Percentiles rank a stretch among this genome's conserved stretches.
Evolutionary conservation across 768 basidiomycete species (phyloP).

Genomic region (Gloeopeniophorella convolvens): DNA sequence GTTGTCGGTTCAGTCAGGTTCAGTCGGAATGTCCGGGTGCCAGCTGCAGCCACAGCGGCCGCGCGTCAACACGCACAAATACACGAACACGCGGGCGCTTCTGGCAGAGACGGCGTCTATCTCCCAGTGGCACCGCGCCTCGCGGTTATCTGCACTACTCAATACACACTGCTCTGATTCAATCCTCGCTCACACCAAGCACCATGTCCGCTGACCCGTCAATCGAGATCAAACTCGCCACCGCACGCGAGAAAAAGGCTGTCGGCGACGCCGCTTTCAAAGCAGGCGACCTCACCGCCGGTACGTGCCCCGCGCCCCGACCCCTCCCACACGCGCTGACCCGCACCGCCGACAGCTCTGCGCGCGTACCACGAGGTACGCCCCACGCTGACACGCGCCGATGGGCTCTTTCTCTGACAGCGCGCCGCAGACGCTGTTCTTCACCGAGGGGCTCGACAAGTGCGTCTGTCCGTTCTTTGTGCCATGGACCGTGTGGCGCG

Average conservation of each 20-base stretch:
- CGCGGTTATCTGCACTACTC: neutral
- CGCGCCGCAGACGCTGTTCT: constrained; percentile 23
- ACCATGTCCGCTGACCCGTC: neutral
- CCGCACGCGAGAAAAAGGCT: constrained; percentile 48
- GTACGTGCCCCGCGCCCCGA: constrained; percentile 28
- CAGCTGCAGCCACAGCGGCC: too few relatives aligned
- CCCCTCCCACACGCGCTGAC: constrained; percentile 1
- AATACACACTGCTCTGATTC: too few relatives aligned
- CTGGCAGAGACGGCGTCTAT: too few relatives aligned
- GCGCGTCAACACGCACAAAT: too few relatives aligned
- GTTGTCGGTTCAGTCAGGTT: too few relatives aligned
- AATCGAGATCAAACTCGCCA: constrained; percentile 14
- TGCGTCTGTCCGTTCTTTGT: constrained; percentile 29
- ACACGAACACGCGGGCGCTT: too few relatives aligned
- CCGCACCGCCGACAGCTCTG: constrained; percentile 41
- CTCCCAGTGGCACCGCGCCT: too few relatives aligned
- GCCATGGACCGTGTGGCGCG: neutral
- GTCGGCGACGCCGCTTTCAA: constrained; percentile 65
- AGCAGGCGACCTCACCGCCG: constrained; percentile 50
- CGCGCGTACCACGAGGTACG: constrained; percentile 63
- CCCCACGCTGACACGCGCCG: neutral
- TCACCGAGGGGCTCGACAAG: constrained; percentile 63
- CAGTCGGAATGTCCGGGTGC: too few relatives aligned
- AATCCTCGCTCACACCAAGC: neutral
- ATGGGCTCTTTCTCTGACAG: neutral